phyloP scores from a whole-genome alignment of 1,139 yeast genomes.

The Suhomyces wounanorum region DNA sequence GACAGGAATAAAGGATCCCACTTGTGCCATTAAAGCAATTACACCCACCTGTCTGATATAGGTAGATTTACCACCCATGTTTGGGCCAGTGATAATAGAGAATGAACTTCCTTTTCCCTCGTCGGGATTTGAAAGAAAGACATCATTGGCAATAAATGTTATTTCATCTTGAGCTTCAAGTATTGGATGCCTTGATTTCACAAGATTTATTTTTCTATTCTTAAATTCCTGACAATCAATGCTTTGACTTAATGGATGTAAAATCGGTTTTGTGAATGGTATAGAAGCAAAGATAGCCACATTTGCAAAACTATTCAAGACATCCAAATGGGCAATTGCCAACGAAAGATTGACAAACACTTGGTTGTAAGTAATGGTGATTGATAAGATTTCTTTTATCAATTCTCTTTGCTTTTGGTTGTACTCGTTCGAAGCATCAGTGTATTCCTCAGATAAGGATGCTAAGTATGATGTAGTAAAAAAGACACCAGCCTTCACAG shows the following conservation, averaged over 20 bases:
- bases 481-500: slow-evolving; percentile 92
- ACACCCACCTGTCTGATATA: slow-evolving; percentile 92
- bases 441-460: slow-evolving; percentile 59
- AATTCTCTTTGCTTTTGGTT: slow-evolving; percentile 72
- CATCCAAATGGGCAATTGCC: slow-evolving; percentile 76
- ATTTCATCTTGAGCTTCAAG: slow-evolving; percentile 89
- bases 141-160: slow-evolving; percentile 85
- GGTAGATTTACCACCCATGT: slow-evolving; percentile 98
- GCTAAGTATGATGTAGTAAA: slow-evolving; percentile 74
- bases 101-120: slow-evolving; percentile 57
- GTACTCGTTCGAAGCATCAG: slow-evolving; percentile 64
- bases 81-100: slow-evolving; percentile 91
- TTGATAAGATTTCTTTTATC: slow-evolving; percentile 77
- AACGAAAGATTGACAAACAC: slow-evolving; percentile 69
- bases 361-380: slow-evolving; percentile 78
- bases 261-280: slow-evolving; percentile 73
- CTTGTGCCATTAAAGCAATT: slow-evolving; percentile 84
- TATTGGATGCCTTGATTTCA: slow-evolving; percentile 89
- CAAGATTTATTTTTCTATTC: slow-evolving; percentile 56
- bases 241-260: slow-evolving; percentile 48
- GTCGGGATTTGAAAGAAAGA: slow-evolving; percentile 42
- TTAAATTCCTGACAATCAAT: slow-evolving; percentile 29
- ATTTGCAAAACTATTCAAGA: slow-evolving; percentile 81
- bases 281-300: slow-evolving; percentile 81
- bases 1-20: slow-evolving; percentile 86